A percentile compares a stretch with the other conserved stretches of the same genome.
Conservation (phyloP, 331 rosid genomes). For the Quercus phellos region DNA sequence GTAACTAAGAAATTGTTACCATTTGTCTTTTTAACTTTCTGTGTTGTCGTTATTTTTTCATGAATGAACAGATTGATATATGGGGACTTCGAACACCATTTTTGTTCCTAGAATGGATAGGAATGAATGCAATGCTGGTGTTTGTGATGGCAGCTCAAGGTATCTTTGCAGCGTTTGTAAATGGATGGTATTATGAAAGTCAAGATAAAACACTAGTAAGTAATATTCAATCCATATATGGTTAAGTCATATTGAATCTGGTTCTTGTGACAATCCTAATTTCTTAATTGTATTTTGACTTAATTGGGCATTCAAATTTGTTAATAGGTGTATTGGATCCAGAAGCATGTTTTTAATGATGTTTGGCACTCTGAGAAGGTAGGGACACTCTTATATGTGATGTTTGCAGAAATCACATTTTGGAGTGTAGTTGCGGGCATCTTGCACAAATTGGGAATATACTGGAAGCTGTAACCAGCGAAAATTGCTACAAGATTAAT, state of each 20-base stretch:
- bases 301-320: not conserved
- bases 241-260: not conserved
- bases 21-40: not conserved
- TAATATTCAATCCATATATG: not conserved
- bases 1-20: too few relatives aligned
- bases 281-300: not conserved
- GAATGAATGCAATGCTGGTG: slow-evolving; percentile 94
- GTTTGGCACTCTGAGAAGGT: slow-evolving; percentile 78
- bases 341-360: slow-evolving; percentile 56
- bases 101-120: slow-evolving; percentile 85
- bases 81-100: slow-evolving; percentile 73
- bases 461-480: slow-evolving; percentile 61
- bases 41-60: not conserved
- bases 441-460: slow-evolving; percentile 68
- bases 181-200: slow-evolving; percentile 72
- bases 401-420: slow-evolving; percentile 75
- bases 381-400: slow-evolving; percentile 76
- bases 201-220: slow-evolving; percentile 53
- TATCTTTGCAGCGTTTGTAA: slow-evolving; percentile 78
- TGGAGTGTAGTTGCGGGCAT: slow-evolving; percentile 79
- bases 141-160: slow-evolving; percentile 89
- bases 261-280: not conserved
- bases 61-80: slow-evolving; percentile 59
- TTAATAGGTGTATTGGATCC: slow-evolving; percentile 69
- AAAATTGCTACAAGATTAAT: not conserved